phyloP scores from a whole-genome alignment of 2,329 filamentous ascomycete genomes.

The Microcera coccophila region DNA sequence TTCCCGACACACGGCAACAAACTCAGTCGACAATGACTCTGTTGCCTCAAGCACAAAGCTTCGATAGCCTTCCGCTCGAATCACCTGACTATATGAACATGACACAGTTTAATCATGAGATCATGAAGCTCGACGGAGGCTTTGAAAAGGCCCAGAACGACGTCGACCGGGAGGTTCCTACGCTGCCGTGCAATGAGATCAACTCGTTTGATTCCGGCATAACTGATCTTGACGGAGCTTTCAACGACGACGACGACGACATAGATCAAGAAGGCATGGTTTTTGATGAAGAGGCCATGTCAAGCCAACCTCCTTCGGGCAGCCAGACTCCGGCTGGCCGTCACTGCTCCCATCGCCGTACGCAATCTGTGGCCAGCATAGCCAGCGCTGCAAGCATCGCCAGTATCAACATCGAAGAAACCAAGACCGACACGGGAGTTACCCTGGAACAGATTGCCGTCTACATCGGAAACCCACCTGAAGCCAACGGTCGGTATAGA shows the following conservation, averaged over 20 bases:
- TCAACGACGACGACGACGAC: slow-evolving; percentile 45
- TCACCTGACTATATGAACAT: slow-evolving; percentile 55
- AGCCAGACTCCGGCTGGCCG: slow-evolving; percentile 19
- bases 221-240: slow-evolving; percentile 49
- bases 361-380: slow-evolving; percentile 57
- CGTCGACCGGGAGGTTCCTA: neutral
- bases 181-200: too few species aligned
- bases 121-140: slow-evolving; percentile 36
- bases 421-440: slow-evolving; percentile 75
- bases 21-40: slow-evolving; percentile 53
- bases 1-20: slow-evolving; percentile 56
- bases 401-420: slow-evolving; percentile 61
- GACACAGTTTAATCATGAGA: slow-evolving; percentile 45
- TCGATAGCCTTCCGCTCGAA: slow-evolving; percentile 51
- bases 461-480: slow-evolving; percentile 69
- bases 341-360: slow-evolving; percentile 47
- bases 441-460: slow-evolving; percentile 78
- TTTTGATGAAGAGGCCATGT: slow-evolving; percentile 31
- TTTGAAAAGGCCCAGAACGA: slow-evolving; percentile 35
- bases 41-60: slow-evolving; percentile 43
- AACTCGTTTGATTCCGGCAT: slow-evolving; percentile 3
- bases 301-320: slow-evolving; percentile 18
- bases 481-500: slow-evolving; percentile 72
- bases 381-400: slow-evolving; percentile 57
- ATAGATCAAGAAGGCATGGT: slow-evolving; percentile 39